phyloP scores from a whole-genome alignment of 140 eudicot genomes.

The Stevia rebaudiana region DNA sequence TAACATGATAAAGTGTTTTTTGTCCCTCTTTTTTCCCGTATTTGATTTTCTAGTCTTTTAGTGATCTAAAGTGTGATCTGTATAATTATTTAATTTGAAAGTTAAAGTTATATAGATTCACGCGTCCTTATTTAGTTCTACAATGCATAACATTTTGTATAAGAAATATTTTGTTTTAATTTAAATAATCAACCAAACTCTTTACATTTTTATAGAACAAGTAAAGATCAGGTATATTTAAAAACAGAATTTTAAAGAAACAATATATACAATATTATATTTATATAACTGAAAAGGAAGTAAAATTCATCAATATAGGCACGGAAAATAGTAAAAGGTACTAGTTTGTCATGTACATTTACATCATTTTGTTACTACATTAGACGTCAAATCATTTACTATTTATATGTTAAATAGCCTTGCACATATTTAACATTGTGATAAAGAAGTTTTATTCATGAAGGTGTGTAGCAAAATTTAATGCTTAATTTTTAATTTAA shows the following conservation, averaged over 20 bases:
- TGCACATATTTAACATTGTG: neutral
- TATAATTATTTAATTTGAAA: neutral
- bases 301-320: neutral
- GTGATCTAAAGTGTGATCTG: neutral
- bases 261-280: neutral
- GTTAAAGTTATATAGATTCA: conserved; percentile 13
- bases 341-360: neutral
- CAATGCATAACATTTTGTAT: neutral
- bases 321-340: conserved; percentile 1
- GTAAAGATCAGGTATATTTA: no score
- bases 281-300: neutral
- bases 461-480: no score
- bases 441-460: no score
- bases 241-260: neutral
- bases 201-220: no score
- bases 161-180: neutral
- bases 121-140: neutral
- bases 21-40: neutral
- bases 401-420: neutral
- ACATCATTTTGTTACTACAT: neutral
- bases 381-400: conserved; percentile 5
- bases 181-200: no score
- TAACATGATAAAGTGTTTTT: conserved; percentile 15
- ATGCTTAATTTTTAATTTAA: neutral
- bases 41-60: neutral